phyloP scores from a whole-genome alignment of 2,329 filamentous ascomycete species.

The Calonectria honghensis region DNA sequence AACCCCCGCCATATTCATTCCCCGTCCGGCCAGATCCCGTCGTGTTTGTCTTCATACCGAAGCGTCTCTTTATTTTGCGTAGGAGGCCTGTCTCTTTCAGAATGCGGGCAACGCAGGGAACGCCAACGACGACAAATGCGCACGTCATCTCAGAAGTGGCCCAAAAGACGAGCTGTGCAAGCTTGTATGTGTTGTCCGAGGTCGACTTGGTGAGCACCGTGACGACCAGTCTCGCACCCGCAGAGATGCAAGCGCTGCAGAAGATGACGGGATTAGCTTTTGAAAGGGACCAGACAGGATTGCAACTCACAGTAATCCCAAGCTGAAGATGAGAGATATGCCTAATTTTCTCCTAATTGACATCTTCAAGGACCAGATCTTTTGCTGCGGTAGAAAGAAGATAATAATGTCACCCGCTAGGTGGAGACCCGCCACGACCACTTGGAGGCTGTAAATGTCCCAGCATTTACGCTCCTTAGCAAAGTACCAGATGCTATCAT shows the following conservation, averaged over 20 bases:
- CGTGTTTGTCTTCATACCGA: neutral
- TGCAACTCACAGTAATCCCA: neutral
- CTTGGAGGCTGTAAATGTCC: constrained; percentile 9
- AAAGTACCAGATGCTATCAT: neutral
- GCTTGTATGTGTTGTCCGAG: neutral
- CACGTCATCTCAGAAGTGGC: constrained; percentile 15
- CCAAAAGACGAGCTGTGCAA: neutral
- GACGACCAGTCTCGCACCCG: neutral
- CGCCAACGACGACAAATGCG: neutral
- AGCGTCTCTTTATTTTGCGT: neutral
- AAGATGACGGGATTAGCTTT: neutral
- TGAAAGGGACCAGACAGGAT: neutral
- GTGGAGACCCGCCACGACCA: neutral
- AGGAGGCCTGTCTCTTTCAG: neutral
- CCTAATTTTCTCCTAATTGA: neutral
- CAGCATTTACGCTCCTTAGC: constrained; percentile 5
- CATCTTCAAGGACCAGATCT: constrained; percentile 11
- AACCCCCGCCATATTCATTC: neutral
- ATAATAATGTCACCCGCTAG: neutral
- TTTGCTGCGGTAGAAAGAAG: neutral
- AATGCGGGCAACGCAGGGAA: neutral
- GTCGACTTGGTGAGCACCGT: neutral
- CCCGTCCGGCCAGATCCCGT: neutral
- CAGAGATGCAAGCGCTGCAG: neutral
- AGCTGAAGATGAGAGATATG: neutral